These are phyloP conservation scores for Leccinum sublutescens DNA, from an alignment of 768 basidiomycete species.

Conservation along the genomic window DNA sequence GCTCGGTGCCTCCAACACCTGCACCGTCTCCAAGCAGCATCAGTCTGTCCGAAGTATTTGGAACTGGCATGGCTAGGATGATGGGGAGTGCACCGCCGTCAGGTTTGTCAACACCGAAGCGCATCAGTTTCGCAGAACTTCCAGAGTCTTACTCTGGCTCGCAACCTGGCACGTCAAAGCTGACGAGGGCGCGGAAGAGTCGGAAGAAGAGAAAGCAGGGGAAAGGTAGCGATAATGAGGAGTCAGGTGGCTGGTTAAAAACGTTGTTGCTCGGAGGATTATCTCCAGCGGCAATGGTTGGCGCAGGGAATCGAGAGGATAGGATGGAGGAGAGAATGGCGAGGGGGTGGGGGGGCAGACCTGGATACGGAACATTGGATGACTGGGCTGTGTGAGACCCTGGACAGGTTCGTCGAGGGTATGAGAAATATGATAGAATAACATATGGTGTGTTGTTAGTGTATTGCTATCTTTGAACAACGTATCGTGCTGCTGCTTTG, in stretches of 20 bases:
- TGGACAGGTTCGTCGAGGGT: not conserved
- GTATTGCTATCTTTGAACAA: conserved; percentile 7
- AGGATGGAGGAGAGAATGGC: conserved; percentile 52
- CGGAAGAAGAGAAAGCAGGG: conserved; percentile 36
- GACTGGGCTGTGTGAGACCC: conserved; percentile 52
- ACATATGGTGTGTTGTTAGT: conserved; percentile 6
- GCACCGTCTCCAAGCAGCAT: conserved; percentile 34
- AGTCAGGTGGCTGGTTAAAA: conserved; percentile 25
- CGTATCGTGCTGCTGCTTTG: not conserved
- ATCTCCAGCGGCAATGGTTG: conserved; percentile 22
- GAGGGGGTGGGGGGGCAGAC: conserved; percentile 47
- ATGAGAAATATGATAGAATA: conserved; percentile 2
- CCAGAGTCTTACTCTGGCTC: conserved; percentile 61
- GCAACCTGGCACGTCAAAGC: conserved; percentile 33
- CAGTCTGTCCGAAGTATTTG: conserved; percentile 29
- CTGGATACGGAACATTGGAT: conserved; percentile 43
- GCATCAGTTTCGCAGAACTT: conserved; percentile 76
- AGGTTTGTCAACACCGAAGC: conserved; percentile 60
- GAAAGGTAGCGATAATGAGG: conserved; percentile 32
- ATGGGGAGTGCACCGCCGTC: conserved; percentile 46
- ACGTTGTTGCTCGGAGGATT: conserved; percentile 20
- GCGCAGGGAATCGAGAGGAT: conserved; percentile 40
- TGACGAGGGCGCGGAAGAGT: conserved; percentile 33
- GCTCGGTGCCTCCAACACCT: conserved; percentile 37
- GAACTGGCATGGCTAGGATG: conserved; percentile 28